Conservation (phyloP, 495 filamentous ascomycete species). For the Peziza echinospora region DNA sequence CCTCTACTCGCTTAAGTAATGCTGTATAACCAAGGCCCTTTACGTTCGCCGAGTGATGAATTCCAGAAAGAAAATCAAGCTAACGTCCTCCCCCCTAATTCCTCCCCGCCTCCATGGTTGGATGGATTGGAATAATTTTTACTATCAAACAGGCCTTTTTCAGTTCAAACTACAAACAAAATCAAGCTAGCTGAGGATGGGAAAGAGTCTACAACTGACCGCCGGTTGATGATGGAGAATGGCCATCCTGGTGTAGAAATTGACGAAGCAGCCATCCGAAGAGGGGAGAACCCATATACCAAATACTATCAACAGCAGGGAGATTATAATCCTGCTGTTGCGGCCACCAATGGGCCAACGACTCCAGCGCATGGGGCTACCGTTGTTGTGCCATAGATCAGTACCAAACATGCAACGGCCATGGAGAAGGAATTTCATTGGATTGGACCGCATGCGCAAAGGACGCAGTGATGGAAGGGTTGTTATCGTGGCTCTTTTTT, state of each 20-base stretch:
- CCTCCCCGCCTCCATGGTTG: neutral
- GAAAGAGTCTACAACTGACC: constrained; percentile 26
- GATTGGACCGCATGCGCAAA: too few species aligned
- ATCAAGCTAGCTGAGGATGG: constrained; percentile 30
- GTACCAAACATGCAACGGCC: too few species aligned
- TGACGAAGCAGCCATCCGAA: constrained; percentile 38
- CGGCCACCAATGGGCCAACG: neutral
- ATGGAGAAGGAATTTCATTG: too few species aligned
- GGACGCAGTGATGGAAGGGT: too few species aligned
- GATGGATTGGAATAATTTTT: constrained; percentile 5
- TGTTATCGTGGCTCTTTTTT: too few species aligned
- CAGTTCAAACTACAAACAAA: constrained; percentile 27
- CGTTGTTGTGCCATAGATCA: neutral
- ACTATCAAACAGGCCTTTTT: constrained; percentile 25
- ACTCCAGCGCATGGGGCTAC: neutral
- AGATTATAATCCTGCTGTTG: constrained; percentile 17
- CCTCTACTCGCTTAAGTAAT: too few species aligned
- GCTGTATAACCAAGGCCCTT: too few species aligned
- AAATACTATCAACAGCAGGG: constrained; percentile 42
- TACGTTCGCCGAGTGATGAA: too few species aligned
- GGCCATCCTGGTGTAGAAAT: constrained; percentile 35
- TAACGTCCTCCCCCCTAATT: constrained; percentile 6
- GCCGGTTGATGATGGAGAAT: constrained; percentile 33
- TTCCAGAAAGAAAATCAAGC: neutral
- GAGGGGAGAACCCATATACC: constrained; percentile 41